Evolutionary conservation across 768 basidiomycete species (phyloP).

Genomic region (Gymnopilus dilepis): DNA sequence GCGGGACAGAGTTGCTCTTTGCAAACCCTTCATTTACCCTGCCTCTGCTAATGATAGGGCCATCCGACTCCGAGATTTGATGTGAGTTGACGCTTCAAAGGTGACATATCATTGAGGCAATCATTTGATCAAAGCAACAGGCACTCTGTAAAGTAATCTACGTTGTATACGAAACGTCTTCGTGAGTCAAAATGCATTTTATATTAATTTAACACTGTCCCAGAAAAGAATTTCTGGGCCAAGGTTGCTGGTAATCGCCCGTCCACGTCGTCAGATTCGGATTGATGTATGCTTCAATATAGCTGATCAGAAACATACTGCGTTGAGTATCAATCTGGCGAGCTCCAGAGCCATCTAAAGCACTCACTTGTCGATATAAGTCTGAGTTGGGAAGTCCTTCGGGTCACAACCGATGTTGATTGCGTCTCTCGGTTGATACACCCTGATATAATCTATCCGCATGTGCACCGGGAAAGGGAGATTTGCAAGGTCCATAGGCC

Average conservation of each 20-base stretch:
- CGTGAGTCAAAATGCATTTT: not conserved
- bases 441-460: conserved; percentile 59
- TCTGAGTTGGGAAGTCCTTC: conserved; percentile 64
- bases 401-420: conserved; percentile 80
- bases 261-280: conserved; percentile 63
- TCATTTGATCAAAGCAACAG: not conserved
- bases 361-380: conserved; percentile 69
- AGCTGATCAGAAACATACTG: conserved; percentile 40
- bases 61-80: not conserved
- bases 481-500: conserved; percentile 66
- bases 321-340: not conserved
- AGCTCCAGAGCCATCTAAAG: not conserved
- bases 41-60: conserved; percentile 39
- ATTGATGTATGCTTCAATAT: conserved; percentile 74
- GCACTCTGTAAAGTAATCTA: not conserved
- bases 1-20: conserved; percentile 41
- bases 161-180: no score
- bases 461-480: conserved; percentile 70
- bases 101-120: not conserved
- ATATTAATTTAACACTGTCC: conserved; percentile 36
- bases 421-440: conserved; percentile 70
- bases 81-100: not conserved
- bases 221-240: conserved; percentile 64
- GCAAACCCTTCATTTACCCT: conserved; percentile 49
- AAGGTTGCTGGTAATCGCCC: conserved; percentile 54